These are phyloP conservation scores for Clonostachys byssicola DNA, from an alignment of 2,329 filamentous ascomycete genomes.

Conservation along the genomic window DNA sequence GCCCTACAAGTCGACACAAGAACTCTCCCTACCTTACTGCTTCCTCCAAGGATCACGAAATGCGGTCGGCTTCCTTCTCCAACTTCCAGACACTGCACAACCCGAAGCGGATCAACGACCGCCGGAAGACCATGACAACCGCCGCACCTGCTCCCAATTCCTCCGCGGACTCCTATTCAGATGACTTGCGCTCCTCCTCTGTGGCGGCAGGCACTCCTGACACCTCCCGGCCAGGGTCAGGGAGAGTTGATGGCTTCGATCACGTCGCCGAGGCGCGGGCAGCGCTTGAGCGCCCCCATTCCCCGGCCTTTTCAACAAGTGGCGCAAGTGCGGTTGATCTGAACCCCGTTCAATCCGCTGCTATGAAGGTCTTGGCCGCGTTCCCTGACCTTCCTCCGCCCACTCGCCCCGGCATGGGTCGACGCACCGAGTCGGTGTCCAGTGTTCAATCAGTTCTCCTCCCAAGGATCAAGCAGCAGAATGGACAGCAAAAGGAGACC, in stretches of 20 bases:
- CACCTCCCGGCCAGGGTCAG: slow-evolving; percentile 33
- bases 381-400: slow-evolving; percentile 14
- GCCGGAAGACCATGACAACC: not conserved
- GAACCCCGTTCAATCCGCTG: slow-evolving; percentile 21
- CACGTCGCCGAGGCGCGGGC: not conserved
- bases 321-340: slow-evolving; percentile 8
- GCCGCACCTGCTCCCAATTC: slow-evolving; percentile 16
- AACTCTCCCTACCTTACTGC: not conserved
- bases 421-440: slow-evolving; percentile 8
- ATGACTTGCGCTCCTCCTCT: slow-evolving; percentile 27
- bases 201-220: slow-evolving; percentile 30
- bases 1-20: not conserved
- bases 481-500: slow-evolving; percentile 21
- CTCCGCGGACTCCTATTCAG: slow-evolving; percentile 30
- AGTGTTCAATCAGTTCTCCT: slow-evolving; percentile 19
- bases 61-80: not conserved
- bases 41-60: not conserved
- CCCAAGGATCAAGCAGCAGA: slow-evolving; percentile 31
- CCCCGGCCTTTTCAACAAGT: not conserved
- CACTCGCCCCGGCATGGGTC: slow-evolving; percentile 6
- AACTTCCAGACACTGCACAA: not conserved
- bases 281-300: not conserved
- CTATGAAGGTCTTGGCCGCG: slow-evolving; percentile 21
- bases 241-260: slow-evolving; percentile 17
- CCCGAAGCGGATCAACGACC: not conserved